Evolutionary conservation across 208 protist genomes (phyloP), one percentile per base, ranked within the genome.

Genomic region (Trypanosoma caninum): DNA sequence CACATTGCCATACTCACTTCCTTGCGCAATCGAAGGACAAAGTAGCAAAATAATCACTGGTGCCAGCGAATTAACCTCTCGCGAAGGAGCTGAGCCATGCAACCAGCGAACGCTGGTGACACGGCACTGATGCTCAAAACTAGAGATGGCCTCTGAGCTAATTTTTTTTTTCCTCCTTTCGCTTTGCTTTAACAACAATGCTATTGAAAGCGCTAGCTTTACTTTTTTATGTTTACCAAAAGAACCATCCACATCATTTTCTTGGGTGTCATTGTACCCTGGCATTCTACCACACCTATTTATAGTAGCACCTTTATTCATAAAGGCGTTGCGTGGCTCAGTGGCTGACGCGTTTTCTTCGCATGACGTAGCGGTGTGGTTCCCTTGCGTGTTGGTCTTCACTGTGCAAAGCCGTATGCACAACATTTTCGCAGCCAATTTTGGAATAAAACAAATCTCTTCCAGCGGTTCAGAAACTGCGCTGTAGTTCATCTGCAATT

Each of bases 1-100:
- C 10, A 59, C n/a, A 46, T 44, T 41, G 16, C 58, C 58, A 14
- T 37, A 22, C 31, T 65, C 50, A 31, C 47, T 30, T 27, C 65
- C 65, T 30, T 64, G 65, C 22, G 42, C 22, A 27, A 65, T 8
- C 1, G 65, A 72, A 28, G 65, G 65, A 59, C 57, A 72, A 3
- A 72, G 27, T 4, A 72, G 30, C 4, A 72, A 30, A n/a, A 72
- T 30, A 11, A 72, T 52, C 16, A 65, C 47, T 11, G 65, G 35
- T 34, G 50, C 6, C 4, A 31, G 2, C 10, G 37, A 27, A 13
- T 50, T 25, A 30, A 27, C 23, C 27, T 4, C 34, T 3, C n/a
- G 20, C 8, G 45, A 23, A 18, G 65, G 65, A 2, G 50, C 14
- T 14, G 50, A 59, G 34, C 37, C 58, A 40, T 50, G 37, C n/a